Base-by-base conservation (phyloP, 1,284 basidiomycete species). In the Cystobasidium sp. region DNA sequence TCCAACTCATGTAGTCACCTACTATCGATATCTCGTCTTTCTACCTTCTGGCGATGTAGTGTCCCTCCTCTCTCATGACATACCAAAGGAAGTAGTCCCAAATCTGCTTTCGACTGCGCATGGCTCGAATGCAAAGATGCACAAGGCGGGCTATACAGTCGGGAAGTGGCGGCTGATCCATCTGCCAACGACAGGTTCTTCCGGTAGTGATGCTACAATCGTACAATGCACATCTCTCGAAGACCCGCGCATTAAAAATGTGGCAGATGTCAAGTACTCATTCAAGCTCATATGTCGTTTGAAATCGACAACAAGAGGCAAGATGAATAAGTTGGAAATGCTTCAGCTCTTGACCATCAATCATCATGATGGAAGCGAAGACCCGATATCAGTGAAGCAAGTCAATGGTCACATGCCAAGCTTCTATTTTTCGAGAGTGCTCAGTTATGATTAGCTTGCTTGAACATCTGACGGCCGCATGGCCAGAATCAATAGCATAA, bases 291-390 rank as follows among this genome's bases (percentile, higher is more conserved):
- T 56, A 4, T 77, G 71, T 56, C 58, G 75, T 9, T 47, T 79
- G 22, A 77, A 75, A 66, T 77, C 75, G 10, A 78, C 79, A 0
- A 56, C 76, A 5, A 46, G 79, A 10, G 79, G 79, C 0, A 53
- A 75, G 49, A 78, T 77, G 79, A 80, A 80, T 74, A 80, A 80
- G 73, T 67, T 80, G 52, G 79, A 78, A 51, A 73, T 80, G 76
- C 56, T 77, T 6, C 68, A 75, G 18, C 67, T 80, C 39, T 67
- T 76, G 9, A 78, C 79, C 5, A 72, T 75, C 24, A 65, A 78
- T 47, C 70, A 67, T 43, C 12, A 44, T 18, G 71, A 73, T 10
- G 63, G 49, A 37, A 73, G 75, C 46, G 75, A 31, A 53, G 41
- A 1, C 68, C 62, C 76, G 20, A 66, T 77, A 39, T 76, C 78